Conservation (phyloP, 805 yeast genomes). For the Lipomyces yamadae region DNA sequence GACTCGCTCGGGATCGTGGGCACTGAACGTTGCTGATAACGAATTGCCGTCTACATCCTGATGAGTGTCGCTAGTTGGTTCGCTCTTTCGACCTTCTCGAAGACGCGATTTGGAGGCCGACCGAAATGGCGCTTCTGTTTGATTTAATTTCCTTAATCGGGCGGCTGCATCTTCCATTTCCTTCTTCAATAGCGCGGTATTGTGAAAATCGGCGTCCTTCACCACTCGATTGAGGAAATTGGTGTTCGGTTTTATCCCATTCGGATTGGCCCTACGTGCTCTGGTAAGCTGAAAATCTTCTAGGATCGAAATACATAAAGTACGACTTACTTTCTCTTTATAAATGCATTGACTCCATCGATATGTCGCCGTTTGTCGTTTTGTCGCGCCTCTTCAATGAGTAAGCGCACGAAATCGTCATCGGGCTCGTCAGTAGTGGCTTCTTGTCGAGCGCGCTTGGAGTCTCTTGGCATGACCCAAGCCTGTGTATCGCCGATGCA, state of each 20-base stretch:
- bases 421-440: not conserved
- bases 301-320: not conserved
- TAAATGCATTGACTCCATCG: conserved; percentile 4
- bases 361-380: not conserved
- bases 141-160: not conserved
- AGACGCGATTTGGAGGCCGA: not conserved
- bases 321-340: conserved; percentile 5
- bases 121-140: not conserved
- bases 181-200: conserved; percentile 20
- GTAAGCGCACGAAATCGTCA: not conserved
- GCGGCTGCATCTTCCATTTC: conserved; percentile 27
- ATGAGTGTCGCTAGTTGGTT: not conserved
- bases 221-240: conserved; percentile 29
- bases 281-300: not conserved
- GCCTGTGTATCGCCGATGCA: not conserved
- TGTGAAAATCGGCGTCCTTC: conserved; percentile 27
- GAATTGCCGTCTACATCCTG: not conserved
- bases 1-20: not conserved
- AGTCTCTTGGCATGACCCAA: not conserved
- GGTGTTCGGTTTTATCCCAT: conserved; percentile 25
- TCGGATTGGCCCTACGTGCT: conserved; percentile 9
- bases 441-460: not conserved
- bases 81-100: not conserved
- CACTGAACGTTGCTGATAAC: not conserved
- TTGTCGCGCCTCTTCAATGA: not conserved